Evolutionary conservation across 768 basidiomycete genomes (phyloP).

Genomic region (Naganishia antarctica): DNA sequence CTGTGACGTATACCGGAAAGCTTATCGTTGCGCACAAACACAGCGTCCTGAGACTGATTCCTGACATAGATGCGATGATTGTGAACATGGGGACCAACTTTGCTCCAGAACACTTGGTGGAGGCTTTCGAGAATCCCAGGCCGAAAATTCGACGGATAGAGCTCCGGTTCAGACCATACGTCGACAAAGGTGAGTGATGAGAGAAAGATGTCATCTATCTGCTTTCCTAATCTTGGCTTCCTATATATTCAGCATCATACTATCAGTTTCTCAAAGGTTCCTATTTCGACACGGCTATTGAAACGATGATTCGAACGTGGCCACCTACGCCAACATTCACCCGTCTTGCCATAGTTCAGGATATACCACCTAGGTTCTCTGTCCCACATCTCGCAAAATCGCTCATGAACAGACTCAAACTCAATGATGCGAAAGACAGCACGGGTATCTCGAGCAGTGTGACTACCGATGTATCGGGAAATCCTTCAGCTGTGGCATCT

Average conservation of each 20-base stretch:
- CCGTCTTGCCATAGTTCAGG: conserved; percentile 50
- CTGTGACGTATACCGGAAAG: not conserved
- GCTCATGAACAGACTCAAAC: conserved; percentile 34
- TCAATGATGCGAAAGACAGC: conserved; percentile 24
- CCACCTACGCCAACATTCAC: conserved; percentile 49
- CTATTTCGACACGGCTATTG: conserved; percentile 73
- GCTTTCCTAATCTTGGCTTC: not conserved
- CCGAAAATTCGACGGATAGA: conserved; percentile 56
- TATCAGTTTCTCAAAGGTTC: conserved; percentile 72
- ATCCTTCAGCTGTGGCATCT: conserved; percentile 2
- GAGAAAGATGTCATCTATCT: too few relatives aligned
- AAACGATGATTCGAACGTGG: conserved; percentile 61
- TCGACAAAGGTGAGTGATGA: conserved; percentile 53
- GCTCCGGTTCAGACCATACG: conserved; percentile 77
- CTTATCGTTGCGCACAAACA: conserved; percentile 11
- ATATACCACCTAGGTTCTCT: conserved; percentile 46
- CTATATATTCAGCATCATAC: conserved; percentile 57
- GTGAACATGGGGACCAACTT: conserved; percentile 76
- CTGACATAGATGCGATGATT: conserved; percentile 54
- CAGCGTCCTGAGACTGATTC: conserved; percentile 58
- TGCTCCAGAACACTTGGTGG: conserved; percentile 73
- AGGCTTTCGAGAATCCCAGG: conserved; percentile 59
- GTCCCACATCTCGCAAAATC: conserved; percentile 33
- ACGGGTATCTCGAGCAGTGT: conserved; percentile 21
- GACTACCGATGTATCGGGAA: conserved; percentile 4